phyloP scores from a whole-genome alignment of 108 stramenopile genomes.

The Cyclotella atomus region DNA sequence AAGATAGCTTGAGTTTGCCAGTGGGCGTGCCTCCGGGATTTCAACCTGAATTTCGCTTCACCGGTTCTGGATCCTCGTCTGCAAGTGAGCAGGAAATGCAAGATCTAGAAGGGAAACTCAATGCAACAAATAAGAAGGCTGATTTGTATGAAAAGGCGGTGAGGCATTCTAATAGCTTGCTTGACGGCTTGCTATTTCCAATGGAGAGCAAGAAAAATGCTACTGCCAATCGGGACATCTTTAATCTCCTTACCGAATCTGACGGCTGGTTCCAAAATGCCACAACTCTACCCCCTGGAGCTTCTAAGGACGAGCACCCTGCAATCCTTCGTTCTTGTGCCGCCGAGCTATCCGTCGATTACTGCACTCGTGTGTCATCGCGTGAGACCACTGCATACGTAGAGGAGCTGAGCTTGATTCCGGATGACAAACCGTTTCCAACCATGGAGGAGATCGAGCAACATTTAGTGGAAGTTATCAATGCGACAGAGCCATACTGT shows the following conservation, averaged over 20 bases:
- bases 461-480: constrained; percentile 31
- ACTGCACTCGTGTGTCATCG: constrained; percentile 68
- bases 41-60: constrained; percentile 34
- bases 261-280: constrained; percentile 56
- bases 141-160: constrained; percentile 45
- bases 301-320: constrained; percentile 36
- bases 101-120: constrained; percentile 44
- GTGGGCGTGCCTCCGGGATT: constrained; percentile 49
- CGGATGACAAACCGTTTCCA: constrained; percentile 49
- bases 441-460: constrained; percentile 56
- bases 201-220: neutral
- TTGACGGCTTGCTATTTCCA: constrained; percentile 69
- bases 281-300: constrained; percentile 15
- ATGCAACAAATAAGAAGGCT: constrained; percentile 45
- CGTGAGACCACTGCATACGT: constrained; percentile 53
- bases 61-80: neutral
- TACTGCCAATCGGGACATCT: constrained; percentile 45
- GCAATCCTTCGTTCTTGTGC: constrained; percentile 62
- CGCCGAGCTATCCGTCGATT: constrained; percentile 69
- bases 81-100: constrained; percentile 7
- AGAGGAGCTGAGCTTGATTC: constrained; percentile 45
- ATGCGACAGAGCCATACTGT: constrained; percentile 69
- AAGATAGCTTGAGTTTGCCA: constrained; percentile 43
- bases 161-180: constrained; percentile 45
- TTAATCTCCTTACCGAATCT: constrained; percentile 43